Evolutionary conservation across 2,329 filamentous ascomycete species (phyloP).

Genomic region (Meredithiella fracta): DNA sequence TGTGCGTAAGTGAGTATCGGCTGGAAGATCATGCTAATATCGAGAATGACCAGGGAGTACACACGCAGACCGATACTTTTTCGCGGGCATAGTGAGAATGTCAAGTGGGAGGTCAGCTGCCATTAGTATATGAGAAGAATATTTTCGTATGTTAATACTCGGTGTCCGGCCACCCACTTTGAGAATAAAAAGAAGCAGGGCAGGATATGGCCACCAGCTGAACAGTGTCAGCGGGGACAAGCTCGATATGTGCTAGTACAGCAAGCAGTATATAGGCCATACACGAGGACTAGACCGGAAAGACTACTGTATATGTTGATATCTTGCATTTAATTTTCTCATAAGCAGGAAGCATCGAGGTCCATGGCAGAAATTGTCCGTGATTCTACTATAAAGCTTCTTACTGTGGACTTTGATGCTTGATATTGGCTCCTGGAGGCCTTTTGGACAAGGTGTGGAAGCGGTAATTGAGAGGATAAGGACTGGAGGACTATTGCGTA

Average conservation of each 20-base stretch:
- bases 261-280: background rate
- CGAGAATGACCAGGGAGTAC: background rate
- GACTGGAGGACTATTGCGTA: too few relatives aligned
- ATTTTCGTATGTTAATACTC: too few relatives aligned
- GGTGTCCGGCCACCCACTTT: too few relatives aligned
- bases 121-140: too few relatives aligned
- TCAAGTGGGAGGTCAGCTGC: too few relatives aligned
- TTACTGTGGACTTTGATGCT: background rate
- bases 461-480: too few relatives aligned
- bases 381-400: background rate
- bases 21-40: background rate
- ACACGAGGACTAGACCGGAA: background rate
- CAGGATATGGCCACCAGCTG: background rate
- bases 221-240: background rate
- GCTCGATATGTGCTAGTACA: background rate
- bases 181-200: background rate
- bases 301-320: conserved; percentile 1
- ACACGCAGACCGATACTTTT: too few relatives aligned
- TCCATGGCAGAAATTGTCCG: background rate
- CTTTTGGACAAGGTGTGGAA: background rate
- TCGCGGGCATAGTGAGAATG: too few relatives aligned
- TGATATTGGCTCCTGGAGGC: background rate
- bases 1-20: background rate
- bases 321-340: conserved; percentile 2
- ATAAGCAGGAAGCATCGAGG: background rate